Conservation (phyloP, 1,284 basidiomycete genomes). For the Heliocybe sulcata region DNA sequence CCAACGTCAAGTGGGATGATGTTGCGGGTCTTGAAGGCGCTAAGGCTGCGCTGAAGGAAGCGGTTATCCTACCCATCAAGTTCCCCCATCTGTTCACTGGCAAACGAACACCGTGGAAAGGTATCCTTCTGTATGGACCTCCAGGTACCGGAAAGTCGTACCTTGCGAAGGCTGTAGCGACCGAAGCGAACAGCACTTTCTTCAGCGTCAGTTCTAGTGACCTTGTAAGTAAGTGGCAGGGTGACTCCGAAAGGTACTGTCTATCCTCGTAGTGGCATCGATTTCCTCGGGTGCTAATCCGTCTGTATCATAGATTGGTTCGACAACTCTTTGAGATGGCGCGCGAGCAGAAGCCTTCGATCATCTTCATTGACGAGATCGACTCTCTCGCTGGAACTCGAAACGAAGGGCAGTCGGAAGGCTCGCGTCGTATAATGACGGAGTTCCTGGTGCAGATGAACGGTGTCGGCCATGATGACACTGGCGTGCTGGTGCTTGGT, state of each 20-base stretch:
- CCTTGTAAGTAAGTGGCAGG: conserved; percentile 99
- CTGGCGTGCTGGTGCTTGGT: conserved; percentile 95
- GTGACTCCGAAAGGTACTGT: conserved; percentile 85
- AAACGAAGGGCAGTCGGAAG: conserved; percentile 95
- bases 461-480: conserved; percentile 96
- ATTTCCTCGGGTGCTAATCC: conserved; percentile 3
- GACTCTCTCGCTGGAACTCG: conserved; percentile 94
- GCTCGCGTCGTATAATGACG: conserved; percentile 94
- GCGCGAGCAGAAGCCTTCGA: conserved; percentile 92
- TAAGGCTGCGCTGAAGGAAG: conserved; percentile 95
- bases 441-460: conserved; percentile 99
- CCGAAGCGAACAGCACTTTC: conserved; percentile 98
- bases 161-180: conserved; percentile 96
- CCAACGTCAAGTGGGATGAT: conserved; percentile 97
- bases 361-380: conserved; percentile 99
- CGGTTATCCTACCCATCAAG: conserved; percentile 98
- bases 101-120: conserved; percentile 95
- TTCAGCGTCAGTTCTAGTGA: conserved; percentile 95
- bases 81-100: conserved; percentile 98
- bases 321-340: conserved; percentile 97
- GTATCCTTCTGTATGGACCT: conserved; percentile 94
- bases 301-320: conserved; percentile 59
- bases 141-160: conserved; percentile 95
- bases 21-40: conserved; percentile 93
- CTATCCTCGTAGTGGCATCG: conserved; percentile 2